Percentiles rank a stretch among this genome's conserved stretches.
Evolutionary conservation across 1,139 yeast genomes (phyloP).

Genomic region (Taphrina betulina): DNA sequence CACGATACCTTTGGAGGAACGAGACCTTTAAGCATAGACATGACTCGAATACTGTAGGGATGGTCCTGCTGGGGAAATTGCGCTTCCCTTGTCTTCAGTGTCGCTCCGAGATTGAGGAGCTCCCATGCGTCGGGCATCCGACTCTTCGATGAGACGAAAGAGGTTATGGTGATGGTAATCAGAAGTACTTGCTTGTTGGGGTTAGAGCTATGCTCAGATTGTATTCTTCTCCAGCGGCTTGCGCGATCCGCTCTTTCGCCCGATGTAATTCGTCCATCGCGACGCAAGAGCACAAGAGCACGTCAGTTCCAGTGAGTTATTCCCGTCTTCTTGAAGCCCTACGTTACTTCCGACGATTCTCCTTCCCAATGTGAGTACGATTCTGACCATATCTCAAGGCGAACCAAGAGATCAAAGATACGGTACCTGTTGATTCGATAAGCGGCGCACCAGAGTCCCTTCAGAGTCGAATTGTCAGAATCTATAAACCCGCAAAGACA

Average conservation of each 20-base stretch:
- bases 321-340: too few species aligned
- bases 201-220: constrained; percentile 14
- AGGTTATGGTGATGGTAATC: too few species aligned
- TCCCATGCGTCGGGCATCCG: too few species aligned
- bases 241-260: background rate
- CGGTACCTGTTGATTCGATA: constrained; percentile 54
- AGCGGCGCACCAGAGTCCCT: constrained; percentile 77
- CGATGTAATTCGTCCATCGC: constrained; percentile 9
- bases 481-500: constrained; percentile 71
- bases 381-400: constrained; percentile 1
- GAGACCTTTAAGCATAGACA: constrained; percentile 31
- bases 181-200: too few species aligned
- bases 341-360: background rate
- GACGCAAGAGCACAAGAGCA: constrained; percentile 1
- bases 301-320: constrained; percentile 7
- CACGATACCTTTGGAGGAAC: constrained; percentile 28
- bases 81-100: too few species aligned
- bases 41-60: too few species aligned
- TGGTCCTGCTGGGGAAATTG: too few species aligned
- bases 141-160: too few species aligned
- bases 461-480: constrained; percentile 69
- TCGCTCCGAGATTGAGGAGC: too few species aligned
- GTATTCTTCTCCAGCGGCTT: background rate
- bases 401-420: constrained; percentile 18
- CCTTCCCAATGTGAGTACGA: background rate